Evolutionary conservation across 768 basidiomycete species (phyloP).

Genomic region (Mycena sanguinolenta): DNA sequence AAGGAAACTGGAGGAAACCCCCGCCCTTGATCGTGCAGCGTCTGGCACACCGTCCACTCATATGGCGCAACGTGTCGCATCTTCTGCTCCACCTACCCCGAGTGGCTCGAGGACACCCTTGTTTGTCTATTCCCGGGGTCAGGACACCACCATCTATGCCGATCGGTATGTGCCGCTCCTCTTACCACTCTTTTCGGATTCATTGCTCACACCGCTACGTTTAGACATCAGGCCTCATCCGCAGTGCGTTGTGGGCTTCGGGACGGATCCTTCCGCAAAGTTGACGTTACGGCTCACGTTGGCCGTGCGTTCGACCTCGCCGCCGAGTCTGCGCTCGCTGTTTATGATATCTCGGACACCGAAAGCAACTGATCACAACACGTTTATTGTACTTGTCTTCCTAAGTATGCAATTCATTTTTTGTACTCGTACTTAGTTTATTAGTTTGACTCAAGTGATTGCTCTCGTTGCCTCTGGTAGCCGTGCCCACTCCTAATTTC

Average conservation of each 20-base stretch:
- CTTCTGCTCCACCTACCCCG: neutral
- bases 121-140: neutral
- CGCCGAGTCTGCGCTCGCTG: neutral
- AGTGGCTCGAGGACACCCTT: neutral
- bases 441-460: no score
- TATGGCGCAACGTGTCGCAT: neutral
- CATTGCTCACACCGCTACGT: no score
- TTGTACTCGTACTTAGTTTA: no score
- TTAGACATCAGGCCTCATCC: neutral
- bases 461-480: no score
- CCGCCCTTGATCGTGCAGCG: no score
- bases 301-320: neutral
- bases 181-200: neutral
- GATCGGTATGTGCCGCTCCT: neutral
- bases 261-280: neutral
- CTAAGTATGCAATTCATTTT: no score
- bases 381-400: neutral
- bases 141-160: neutral
- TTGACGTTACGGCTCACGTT: no score
- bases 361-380: neutral
- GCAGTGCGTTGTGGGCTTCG: neutral
- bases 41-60: no score
- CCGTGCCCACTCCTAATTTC: no score
- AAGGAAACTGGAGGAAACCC: neutral
- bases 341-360: neutral